Conservation (phyloP, 179 eudicot genomes). For the Heliamphora ciliata region DNA sequence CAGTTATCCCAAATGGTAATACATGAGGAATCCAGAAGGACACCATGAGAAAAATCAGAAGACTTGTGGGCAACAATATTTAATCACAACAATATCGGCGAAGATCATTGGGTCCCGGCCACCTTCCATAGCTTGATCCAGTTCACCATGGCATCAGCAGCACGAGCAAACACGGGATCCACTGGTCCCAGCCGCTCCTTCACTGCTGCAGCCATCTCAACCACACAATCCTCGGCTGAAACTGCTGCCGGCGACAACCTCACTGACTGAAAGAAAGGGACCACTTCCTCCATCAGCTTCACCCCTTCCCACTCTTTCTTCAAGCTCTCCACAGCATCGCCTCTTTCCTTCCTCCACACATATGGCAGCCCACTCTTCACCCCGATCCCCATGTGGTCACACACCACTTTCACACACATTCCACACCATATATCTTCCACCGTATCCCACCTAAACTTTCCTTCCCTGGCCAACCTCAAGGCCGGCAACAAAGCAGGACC, state of each 20-base stretch:
- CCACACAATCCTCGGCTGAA: slow-evolving; percentile 61
- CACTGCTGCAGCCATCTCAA: slow-evolving; percentile 63
- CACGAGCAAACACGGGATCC: slow-evolving; percentile 50
- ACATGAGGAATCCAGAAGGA: slow-evolving; percentile 6
- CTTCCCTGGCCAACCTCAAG: slow-evolving; percentile 68
- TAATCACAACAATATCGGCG: not conserved
- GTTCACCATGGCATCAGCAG: slow-evolving; percentile 69
- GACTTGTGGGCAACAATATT: not conserved
- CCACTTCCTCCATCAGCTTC: slow-evolving; percentile 86
- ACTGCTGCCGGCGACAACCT: slow-evolving; percentile 50
- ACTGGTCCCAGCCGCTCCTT: slow-evolving; percentile 47
- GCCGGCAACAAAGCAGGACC: slow-evolving; percentile 92
- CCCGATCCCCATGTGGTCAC: slow-evolving; percentile 74
- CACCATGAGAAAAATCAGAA: not conserved
- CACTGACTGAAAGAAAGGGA: slow-evolving; percentile 69
- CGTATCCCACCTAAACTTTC: slow-evolving; percentile 85
- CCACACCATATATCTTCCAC: slow-evolving; percentile 81
- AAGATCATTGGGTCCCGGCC: slow-evolving; percentile 17
- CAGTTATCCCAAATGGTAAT: no score
- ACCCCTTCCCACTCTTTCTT: slow-evolving; percentile 85
- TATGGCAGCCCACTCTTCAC: slow-evolving; percentile 89
- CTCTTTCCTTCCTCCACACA: slow-evolving; percentile 84
- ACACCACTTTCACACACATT: slow-evolving; percentile 72
- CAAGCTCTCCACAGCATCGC: slow-evolving; percentile 72
- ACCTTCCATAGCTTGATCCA: slow-evolving; percentile 83